Base-by-base conservation (phyloP, 306 rosid genomes). In the Gleditsia sinensis region DNA sequence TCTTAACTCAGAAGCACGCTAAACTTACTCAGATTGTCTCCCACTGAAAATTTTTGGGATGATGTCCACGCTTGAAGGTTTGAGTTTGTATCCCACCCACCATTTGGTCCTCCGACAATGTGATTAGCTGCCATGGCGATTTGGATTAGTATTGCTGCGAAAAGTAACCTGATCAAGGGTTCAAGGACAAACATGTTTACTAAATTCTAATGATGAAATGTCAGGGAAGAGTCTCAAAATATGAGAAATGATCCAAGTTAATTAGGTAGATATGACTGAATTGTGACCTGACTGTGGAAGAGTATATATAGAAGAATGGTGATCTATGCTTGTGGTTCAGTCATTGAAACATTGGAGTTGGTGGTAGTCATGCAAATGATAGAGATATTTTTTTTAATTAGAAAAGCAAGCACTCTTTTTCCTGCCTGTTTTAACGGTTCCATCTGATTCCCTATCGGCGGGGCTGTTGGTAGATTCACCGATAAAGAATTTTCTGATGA, bases 21-120 rank as follows among this genome's bases (percentile, higher is more conserved):
- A 39, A 30, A 71, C 94, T 88, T 79, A 92, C 98, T 74, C 33
- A 92, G 86, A 53, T 62, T 90, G 70, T 92, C 96, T 85, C 98
- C 96, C 2, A 87, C 87, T 17, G 75, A 69, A 67, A 90, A 80
- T 27, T 72, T 46, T 16, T 75, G 82, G 11, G 92, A 78, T 17
- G 96, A 80, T 7, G 83, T 81, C 98, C 98, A 92, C 37, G 86
- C 53, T 67, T 83, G 86, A 53, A 88, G 76, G 77, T 87, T 19
- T 14, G 91, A 78, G 74, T 10, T 67, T 9, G 88, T 20, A 63
- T 90, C 92, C 96, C 98, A 90, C 13, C 86, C 88, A 19, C 90
- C 94, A 45, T 62, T 86, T 37, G 91, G 76, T 55, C 89, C 96
- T 76, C 98, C 98, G 19, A 88, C 96, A 4, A 19, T 80, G 84